Evolutionary conservation across 139 green algal species (phyloP), one percentile per base, ranked within the genome.

Genomic region (Picochlorum sp.): DNA sequence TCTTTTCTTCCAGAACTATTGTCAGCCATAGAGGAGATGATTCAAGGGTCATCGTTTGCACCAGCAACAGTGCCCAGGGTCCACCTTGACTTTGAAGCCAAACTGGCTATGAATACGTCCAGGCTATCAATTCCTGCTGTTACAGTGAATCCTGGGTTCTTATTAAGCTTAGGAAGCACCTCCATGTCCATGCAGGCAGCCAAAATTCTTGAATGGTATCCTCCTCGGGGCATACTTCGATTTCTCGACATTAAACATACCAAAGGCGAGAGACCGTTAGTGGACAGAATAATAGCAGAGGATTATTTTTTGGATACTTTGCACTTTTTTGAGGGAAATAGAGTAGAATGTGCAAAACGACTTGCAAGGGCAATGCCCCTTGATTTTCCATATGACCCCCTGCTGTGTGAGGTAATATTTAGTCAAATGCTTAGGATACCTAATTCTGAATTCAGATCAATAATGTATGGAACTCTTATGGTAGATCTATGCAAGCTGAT

Each of bases 401-500:
- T 95, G 30, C 67, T 93, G 54, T 73, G 74, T 10, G 82, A 97
- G 78, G 68, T 75, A 28, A 68, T 97, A 24, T 93, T 97, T 57
- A 68, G 75, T 5, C 82, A 93, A 73, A 73, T 96, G 80, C 74
- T 95, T 68, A 53, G 72, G 4, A 61, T 95, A 55, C 85, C 89
- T 7, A 25, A 31, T 16, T 69, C 87, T 1, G 53, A 57, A 8
- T 78, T 89, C 53, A 75, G 74, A n/a, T 74, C 79, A 36, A 49
- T 95, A 7, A 86, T 84, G 30, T 97, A 96, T 76, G 61, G 55
- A 32, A 71, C 85, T 4, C 53, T 95, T 36, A 86, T 96, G 43
- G 78, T 88, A 16, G 82, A 91, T 65, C 64, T 91, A n/a, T 91
- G 83, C 61, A 82, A 86, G 75, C 54, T 83, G 36, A 18, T 72